A percentile compares a stretch with the other conserved stretches of the same genome.
Evolutionary conservation across 768 basidiomycete genomes (phyloP).

Genomic region (Boletus subcaerulescens): DNA sequence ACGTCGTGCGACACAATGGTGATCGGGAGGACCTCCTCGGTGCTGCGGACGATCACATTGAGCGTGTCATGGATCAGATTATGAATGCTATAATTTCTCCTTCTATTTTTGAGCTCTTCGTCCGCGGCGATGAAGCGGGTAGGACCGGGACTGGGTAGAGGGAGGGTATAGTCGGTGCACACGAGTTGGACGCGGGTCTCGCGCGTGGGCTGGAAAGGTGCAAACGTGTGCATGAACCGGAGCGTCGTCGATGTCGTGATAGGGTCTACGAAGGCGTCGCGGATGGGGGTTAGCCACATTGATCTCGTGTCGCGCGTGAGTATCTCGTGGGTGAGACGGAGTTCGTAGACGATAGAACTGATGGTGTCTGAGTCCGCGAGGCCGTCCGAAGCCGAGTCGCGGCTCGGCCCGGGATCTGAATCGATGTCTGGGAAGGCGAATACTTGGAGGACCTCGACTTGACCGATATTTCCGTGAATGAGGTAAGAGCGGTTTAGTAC

Average conservation of each 20-base stretch:
- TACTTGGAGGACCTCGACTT: constrained; percentile 18
- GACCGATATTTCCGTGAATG: constrained; percentile 3
- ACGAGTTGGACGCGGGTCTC: constrained; percentile 5
- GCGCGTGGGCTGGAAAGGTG: neutral
- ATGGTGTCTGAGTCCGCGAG: neutral
- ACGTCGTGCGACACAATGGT: constrained; percentile 8
- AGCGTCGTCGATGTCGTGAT: constrained; percentile 14
- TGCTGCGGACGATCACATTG: constrained; percentile 8
- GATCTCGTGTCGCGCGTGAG: constrained; percentile 8
- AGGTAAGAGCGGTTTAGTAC: constrained; percentile 16
- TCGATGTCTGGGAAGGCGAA: constrained; percentile 19
- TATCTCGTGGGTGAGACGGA: constrained; percentile 22
- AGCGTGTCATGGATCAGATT: neutral
- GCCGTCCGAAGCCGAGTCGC: neutral
- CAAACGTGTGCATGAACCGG: constrained; percentile 19
- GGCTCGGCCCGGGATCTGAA: neutral
- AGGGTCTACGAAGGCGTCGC: constrained; percentile 8
- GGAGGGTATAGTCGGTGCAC: constrained; percentile 18
- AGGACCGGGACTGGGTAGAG: neutral
- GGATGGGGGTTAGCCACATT: constrained; percentile 12
- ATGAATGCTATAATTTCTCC: neutral
- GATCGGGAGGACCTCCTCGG: constrained; percentile 8
- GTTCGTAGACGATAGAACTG: constrained; percentile 1
- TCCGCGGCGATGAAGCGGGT: neutral
- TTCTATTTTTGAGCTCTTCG: neutral